phyloP scores from a whole-genome alignment of 345 rosid species.

The Eucalyptus regnans region DNA sequence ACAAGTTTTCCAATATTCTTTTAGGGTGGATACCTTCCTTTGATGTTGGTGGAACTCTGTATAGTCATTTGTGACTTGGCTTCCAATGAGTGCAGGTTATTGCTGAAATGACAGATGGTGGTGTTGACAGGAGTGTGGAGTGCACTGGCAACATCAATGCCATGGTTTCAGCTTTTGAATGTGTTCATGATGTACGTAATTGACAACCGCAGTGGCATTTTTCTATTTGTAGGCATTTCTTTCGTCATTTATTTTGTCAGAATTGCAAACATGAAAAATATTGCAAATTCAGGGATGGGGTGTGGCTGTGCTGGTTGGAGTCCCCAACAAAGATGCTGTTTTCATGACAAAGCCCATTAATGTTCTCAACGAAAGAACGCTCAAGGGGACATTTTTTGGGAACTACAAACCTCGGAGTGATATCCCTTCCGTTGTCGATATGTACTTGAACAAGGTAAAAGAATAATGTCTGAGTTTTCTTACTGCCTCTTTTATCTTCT shows the following conservation, averaged over 20 bases:
- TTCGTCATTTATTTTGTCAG: neutral
- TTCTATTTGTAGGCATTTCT: neutral
- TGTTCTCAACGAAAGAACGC: slow-evolving; percentile 23
- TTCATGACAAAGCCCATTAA: slow-evolving; percentile 27
- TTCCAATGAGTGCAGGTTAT: slow-evolving; percentile 8
- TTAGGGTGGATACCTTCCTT: neutral
- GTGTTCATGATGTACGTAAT: slow-evolving; percentile 22
- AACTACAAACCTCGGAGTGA: slow-evolving; percentile 31
- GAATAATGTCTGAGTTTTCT: neutral
- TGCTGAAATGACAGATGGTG: slow-evolving; percentile 36
- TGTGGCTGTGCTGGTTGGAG: slow-evolving; percentile 32
- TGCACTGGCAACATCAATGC: slow-evolving; percentile 29
- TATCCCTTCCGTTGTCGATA: slow-evolving; percentile 25
- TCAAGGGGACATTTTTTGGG: slow-evolving; percentile 33
- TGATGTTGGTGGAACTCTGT: neutral
- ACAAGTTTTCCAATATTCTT: neutral
- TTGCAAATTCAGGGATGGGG: slow-evolving; percentile 26
- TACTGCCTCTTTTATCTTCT: neutral
- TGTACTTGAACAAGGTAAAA: slow-evolving; percentile 23
- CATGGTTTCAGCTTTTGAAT: slow-evolving; percentile 35
- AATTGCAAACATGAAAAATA: neutral
- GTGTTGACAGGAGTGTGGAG: slow-evolving; percentile 34
- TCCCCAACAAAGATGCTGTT: slow-evolving; percentile 26
- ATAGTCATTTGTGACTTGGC: neutral
- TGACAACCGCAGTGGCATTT: neutral